Percentiles rank a stretch among this genome's conserved stretches.
These are phyloP conservation scores for Xeromyces bisporus DNA, from an alignment of 495 filamentous ascomycete genomes.

Conservation along the genomic window DNA sequence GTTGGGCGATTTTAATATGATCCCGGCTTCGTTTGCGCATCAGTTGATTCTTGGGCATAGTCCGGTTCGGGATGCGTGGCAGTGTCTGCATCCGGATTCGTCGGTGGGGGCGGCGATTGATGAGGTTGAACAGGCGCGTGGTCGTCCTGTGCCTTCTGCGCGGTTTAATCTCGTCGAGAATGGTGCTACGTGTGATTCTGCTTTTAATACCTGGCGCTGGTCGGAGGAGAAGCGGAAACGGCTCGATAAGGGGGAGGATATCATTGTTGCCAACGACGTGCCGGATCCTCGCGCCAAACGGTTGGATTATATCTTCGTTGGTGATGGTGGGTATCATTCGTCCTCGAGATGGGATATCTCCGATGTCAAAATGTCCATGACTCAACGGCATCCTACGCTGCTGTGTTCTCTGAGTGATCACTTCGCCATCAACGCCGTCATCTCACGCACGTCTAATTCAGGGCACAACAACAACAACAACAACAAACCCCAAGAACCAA, in stretches of 20 bases:
- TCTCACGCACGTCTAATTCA: constrained; percentile 11
- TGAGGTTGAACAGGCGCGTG: constrained; percentile 35
- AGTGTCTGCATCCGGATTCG: constrained; percentile 59
- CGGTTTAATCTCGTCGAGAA: constrained; percentile 62
- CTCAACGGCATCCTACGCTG: constrained; percentile 60
- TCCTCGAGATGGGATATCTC: constrained; percentile 48
- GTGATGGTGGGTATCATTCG: constrained; percentile 22
- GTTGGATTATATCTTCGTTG: constrained; percentile 87
- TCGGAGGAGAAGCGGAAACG: constrained; percentile 40
- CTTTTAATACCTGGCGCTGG: constrained; percentile 91
- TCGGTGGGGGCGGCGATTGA: constrained; percentile 55
- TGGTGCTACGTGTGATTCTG: constrained; percentile 73
- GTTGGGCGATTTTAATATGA: constrained; percentile 90
- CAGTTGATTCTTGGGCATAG: constrained; percentile 62
- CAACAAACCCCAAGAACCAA: constrained; percentile 7
- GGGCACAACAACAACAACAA: background rate
- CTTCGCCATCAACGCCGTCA: constrained; percentile 51
- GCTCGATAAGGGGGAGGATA: constrained; percentile 40
- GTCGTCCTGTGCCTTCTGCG: constrained; percentile 43
- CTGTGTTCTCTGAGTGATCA: constrained; percentile 83
- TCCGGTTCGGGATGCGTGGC: constrained; percentile 71
- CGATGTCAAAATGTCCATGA: constrained; percentile 59
- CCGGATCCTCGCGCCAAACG: constrained; percentile 61
- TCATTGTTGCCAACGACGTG: constrained; percentile 37
- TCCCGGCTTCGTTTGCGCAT: constrained; percentile 75